Base-by-base conservation (phyloP, 345 rosid species). In the Iberis pinnata region DNA sequence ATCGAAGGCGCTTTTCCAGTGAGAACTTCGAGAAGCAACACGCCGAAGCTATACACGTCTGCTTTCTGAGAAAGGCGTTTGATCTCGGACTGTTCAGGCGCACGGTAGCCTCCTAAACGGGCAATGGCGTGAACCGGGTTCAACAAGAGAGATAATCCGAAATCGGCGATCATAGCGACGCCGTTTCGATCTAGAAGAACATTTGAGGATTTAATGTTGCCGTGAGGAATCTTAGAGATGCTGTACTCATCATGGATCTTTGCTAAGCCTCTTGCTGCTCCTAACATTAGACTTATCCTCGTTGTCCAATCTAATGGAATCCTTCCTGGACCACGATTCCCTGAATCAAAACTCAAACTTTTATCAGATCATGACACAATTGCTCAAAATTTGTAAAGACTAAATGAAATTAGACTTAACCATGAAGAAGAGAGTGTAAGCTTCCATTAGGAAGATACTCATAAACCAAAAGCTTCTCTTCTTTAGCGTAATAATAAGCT, bases 371-470 rank as follows among this genome's bases (percentile, higher is more conserved):
- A n/a, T n/a, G n/a, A n/a, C n/a, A 22, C 25, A 6, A 22, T 22
- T 22, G 25, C n/a, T n/a, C 25, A 43, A 41, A 19, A 19, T n/a
- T 37, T 1, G 36, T 52, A 9, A 17, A 33, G 6, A 32, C 0
- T 9, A 10, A 32, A 2, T 35, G 8, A 26, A 26, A 26, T 12
- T 0, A 38, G 46, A 13, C 5, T 69, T 12, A 32, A 89, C 98
- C 98, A 67, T 90, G 98, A 31, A 90, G 89, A 63, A 90, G 89
- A 0, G 80, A 82, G 62, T 80, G 76, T 49, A 90, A 57, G 71
- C 95, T 90, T 9, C 95, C 98, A 69, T 87, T 90, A 2, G 98
- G 74, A 2, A 87, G 87, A 71, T 82, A 87, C 68, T 90, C 98
- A 73, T 82, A 90, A 17, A 87, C 95, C 16, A 90, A 70, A 33